Conservation (phyloP, 2,329 filamentous ascomycete species). For the Microcyclospora tardicrescens region DNA sequence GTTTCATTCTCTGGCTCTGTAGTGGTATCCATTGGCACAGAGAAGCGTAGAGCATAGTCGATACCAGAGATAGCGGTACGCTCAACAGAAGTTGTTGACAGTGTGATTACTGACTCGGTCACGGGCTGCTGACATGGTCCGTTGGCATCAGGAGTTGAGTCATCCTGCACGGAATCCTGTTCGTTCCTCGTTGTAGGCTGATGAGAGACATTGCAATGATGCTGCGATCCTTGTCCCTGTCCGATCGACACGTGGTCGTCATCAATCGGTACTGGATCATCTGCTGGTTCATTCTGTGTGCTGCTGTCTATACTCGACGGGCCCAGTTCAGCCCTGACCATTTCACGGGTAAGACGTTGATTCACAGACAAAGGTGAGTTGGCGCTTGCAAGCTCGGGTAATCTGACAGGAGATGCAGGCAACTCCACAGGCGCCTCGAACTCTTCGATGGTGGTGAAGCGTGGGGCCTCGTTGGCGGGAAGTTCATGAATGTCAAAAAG, state of each 20-base stretch:
- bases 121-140: slow-evolving; percentile 7
- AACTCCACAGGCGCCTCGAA: slow-evolving; percentile 22
- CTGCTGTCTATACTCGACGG: slow-evolving; percentile 11
- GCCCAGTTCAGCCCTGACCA: slow-evolving; percentile 23
- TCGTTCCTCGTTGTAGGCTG: too few relatives aligned
- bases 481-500: slow-evolving; percentile 19
- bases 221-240: too few relatives aligned
- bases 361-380: slow-evolving; percentile 5
- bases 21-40: slow-evolving; percentile 17
- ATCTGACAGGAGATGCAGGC: slow-evolving; percentile 21
- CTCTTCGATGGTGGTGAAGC: slow-evolving; percentile 21
- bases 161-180: not conserved
- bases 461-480: slow-evolving; percentile 19
- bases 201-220: too few relatives aligned
- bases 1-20: slow-evolving; percentile 18
- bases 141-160: not conserved
- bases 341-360: slow-evolving; percentile 22
- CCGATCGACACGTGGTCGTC: not conserved
- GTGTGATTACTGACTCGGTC: slow-evolving; percentile 9
- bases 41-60: slow-evolving; percentile 23
- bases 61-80: slow-evolving; percentile 13
- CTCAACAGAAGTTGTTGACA: slow-evolving; percentile 11
- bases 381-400: slow-evolving; percentile 14
- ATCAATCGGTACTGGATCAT: not conserved
- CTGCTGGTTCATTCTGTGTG: not conserved